Evolutionary conservation across 225 moss, liverwort and hornwort species (phyloP).

Genomic region (Pseudisothecium myosuroides): DNA sequence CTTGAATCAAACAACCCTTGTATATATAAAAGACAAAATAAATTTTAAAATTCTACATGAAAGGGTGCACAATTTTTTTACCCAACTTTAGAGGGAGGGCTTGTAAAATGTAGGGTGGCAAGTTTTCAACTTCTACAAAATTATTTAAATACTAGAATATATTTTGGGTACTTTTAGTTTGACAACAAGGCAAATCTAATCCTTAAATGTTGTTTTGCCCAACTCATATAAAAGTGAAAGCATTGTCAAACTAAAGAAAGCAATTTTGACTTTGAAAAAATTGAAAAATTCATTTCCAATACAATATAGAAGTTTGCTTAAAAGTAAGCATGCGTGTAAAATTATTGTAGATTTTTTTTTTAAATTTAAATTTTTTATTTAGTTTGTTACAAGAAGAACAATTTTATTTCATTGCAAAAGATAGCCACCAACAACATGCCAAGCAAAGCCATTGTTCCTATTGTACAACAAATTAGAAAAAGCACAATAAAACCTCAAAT

Average conservation of each 20-base stretch:
- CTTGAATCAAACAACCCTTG: rapidly evolving
- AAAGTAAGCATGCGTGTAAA: rapidly evolving
- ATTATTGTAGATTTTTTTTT: neutral
- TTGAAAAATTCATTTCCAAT: neutral
- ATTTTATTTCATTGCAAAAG: neutral
- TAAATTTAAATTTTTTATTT: too few relatives aligned
- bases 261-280: too few relatives aligned
- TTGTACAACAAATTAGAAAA: neutral
- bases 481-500: neutral
- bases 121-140: neutral
- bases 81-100: too few relatives aligned
- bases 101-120: neutral
- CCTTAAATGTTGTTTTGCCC: neutral
- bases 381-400: neutral
- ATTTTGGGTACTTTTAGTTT: neutral
- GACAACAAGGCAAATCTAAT: neutral
- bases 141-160: neutral
- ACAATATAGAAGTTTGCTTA: neutral
- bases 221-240: neutral
- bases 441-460: neutral
- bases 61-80: neutral
- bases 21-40: neutral
- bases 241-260: neutral
- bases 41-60: neutral
- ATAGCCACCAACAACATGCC: neutral